Evolutionary conservation across 345 rosid genomes (phyloP), one percentile per base, ranked within the genome.

Genomic region (Hibiscus trionum): DNA sequence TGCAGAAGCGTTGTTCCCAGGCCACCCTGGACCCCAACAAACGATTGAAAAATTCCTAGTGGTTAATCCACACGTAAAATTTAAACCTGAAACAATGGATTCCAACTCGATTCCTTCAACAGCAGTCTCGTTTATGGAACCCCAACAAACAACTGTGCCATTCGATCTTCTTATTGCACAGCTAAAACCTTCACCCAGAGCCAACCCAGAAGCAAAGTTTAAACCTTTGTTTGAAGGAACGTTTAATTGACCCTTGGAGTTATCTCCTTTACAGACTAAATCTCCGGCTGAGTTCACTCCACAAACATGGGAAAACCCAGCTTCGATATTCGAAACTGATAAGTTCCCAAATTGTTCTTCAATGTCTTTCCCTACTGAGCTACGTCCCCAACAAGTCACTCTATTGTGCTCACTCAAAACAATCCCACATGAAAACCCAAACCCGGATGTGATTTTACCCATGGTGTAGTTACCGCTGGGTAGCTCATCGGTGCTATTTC

Each of bases 21-120:
- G 47, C 90, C 92, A 85, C 11, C 92, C 88, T 0, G 87, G 85
- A 9, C 89, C 96, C 97, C 97, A 95, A 76, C 99, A 95, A 57
- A 84, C 57, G 1, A 90, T 61, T 0, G 94, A 80, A 12, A 84
- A 72, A 50, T 86, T 79, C 49, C 49, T 11, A 4, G 88, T 59
- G 1, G 74, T 70, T 52, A 92, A 76, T 66, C 98, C 99, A 72
- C 98, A 95, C 0, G 88, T 78, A 46, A 90, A 89, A 82, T 80
- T 82, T 33, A 82, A 70, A 47, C 96, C 93, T 5, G 97, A 84
- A 77, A 88, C 88, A 53, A 95, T 81, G 4, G 88, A 84, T 69
- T 85, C 91, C 68, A 92, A 92, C 0, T 72, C 66, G 73, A 79
- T 63, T n/a, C 49, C 78, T 7, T 77, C 69, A 2, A 77, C 80